These are phyloP conservation scores for Saccharomycopsis javanensis DNA, from an alignment of 805 yeast species.

Conservation along the genomic window DNA sequence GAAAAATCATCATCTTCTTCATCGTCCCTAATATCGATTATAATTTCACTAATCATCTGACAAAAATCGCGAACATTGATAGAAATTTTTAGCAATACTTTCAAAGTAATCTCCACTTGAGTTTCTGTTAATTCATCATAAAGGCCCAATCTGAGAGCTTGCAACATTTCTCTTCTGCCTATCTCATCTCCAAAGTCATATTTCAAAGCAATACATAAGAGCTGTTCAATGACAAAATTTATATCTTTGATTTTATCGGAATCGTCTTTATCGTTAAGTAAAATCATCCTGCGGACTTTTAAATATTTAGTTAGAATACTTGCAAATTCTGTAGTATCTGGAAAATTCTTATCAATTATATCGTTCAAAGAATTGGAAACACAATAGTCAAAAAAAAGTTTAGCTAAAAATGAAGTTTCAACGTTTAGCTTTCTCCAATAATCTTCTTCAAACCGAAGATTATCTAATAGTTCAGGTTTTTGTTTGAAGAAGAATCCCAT, in stretches of 20 bases:
- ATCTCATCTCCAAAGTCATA: slow-evolving; percentile 87
- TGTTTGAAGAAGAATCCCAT: slow-evolving; percentile 51
- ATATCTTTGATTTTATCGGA: slow-evolving; percentile 34
- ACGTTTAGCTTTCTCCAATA: slow-evolving; percentile 64
- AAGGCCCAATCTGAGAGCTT: slow-evolving; percentile 48
- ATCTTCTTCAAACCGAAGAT: slow-evolving; percentile 50
- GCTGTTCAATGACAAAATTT: slow-evolving; percentile 68
- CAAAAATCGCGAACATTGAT: slow-evolving; percentile 77
- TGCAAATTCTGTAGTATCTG: slow-evolving; percentile 70
- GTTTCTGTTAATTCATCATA: slow-evolving; percentile 46
- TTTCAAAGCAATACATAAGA: slow-evolving; percentile 53
- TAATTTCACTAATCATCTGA: slow-evolving; percentile 74
- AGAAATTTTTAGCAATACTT: slow-evolving; percentile 60
- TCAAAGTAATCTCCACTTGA: slow-evolving; percentile 45
- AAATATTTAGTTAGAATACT: slow-evolving; percentile 48
- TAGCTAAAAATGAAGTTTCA: slow-evolving; percentile 64
- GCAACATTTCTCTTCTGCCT: slow-evolving; percentile 72
- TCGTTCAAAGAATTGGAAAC: slow-evolving; percentile 40
- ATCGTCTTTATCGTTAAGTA: slow-evolving; percentile 20
- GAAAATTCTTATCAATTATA: slow-evolving; percentile 57
- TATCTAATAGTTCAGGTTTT: slow-evolving; percentile 52
- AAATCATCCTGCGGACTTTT: slow-evolving; percentile 32
- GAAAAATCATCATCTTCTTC: slow-evolving; percentile 27
- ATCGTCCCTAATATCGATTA: slow-evolving; percentile 73
- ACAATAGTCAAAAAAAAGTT: slow-evolving; percentile 61